Conservation (phyloP, 169 alveolate species). For the Plasmodium gonderi region DNA sequence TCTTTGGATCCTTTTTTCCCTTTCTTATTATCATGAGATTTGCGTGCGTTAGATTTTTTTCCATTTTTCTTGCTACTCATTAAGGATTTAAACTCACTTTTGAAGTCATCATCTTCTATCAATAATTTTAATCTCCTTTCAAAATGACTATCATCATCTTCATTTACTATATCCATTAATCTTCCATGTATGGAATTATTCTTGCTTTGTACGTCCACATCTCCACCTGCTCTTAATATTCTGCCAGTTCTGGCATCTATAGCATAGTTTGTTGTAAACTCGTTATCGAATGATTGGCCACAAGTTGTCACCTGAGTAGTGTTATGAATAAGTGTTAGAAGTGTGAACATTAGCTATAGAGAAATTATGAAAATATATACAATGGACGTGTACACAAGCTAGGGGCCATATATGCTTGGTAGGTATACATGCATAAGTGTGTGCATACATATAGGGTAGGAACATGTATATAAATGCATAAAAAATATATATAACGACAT, state of each 20-base stretch:
- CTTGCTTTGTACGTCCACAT: neutral
- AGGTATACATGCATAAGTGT: too few relatives aligned
- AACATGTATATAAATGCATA: neutral
- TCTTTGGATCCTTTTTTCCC: neutral
- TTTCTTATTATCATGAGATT: neutral
- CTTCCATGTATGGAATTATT: neutral
- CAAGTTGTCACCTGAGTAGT: neutral
- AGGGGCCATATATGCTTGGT: too few relatives aligned
- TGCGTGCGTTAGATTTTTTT: neutral
- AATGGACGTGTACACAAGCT: too few relatives aligned
- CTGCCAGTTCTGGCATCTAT: neutral
- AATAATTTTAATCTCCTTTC: neutral
- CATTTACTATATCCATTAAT: neutral
- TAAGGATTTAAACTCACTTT: neutral
- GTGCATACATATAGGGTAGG: too few relatives aligned
- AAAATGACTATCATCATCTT: neutral
- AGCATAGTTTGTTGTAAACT: neutral
- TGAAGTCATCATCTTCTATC: neutral
- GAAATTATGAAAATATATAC: too few relatives aligned
- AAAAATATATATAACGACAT: neutral
- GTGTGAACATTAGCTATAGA: too few relatives aligned
- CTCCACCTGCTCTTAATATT: neutral
- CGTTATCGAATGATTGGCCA: neutral
- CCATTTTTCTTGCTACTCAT: neutral
- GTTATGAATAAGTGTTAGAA: neutral